These are phyloP conservation scores for Microcos paniculata DNA, from an alignment of 345 rosid species.

Conservation along the genomic window DNA sequence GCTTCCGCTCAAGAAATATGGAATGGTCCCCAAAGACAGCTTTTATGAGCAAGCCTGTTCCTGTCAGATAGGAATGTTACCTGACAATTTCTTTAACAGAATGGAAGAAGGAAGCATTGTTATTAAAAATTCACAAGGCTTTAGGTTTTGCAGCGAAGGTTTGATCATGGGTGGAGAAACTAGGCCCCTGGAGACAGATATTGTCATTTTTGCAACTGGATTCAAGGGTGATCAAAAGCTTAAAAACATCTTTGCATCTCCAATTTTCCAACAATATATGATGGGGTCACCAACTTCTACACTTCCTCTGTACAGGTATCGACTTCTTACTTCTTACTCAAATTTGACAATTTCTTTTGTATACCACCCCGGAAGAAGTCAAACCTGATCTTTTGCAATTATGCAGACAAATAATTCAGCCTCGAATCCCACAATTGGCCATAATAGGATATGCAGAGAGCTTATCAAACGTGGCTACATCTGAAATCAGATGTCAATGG, in stretches of 20 bases:
- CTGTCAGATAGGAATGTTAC: conserved; percentile 8
- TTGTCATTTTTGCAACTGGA: conserved; percentile 33
- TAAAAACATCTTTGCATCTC: conserved; percentile 22
- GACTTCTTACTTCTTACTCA: no score
- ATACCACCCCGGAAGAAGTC: background rate
- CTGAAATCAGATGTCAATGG: conserved; percentile 29
- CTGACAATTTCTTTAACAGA: conserved; percentile 24
- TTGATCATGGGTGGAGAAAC: conserved; percentile 17
- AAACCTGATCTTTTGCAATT: background rate
- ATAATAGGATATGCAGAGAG: conserved; percentile 22
- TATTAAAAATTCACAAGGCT: conserved; percentile 18
- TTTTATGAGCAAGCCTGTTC: background rate
- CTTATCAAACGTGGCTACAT: background rate
- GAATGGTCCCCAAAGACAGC: conserved; percentile 20
- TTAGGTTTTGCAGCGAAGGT: conserved; percentile 25
- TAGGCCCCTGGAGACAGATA: background rate
- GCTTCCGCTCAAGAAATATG: conserved; percentile 25
- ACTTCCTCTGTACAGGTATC: conserved; percentile 25
- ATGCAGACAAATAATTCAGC: conserved; percentile 29
- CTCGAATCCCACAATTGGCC: conserved; percentile 31
- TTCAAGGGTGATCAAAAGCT: conserved; percentile 23
- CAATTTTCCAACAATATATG: conserved; percentile 10
- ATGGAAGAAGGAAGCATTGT: conserved; percentile 32
- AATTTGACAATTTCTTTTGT: no score
- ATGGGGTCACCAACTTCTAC: conserved; percentile 7